A percentile compares a stretch with the other conserved stretches of the same genome.
phyloP scores from a whole-genome alignment of 495 filamentous ascomycete genomes.

The Aspergillus diversus region DNA sequence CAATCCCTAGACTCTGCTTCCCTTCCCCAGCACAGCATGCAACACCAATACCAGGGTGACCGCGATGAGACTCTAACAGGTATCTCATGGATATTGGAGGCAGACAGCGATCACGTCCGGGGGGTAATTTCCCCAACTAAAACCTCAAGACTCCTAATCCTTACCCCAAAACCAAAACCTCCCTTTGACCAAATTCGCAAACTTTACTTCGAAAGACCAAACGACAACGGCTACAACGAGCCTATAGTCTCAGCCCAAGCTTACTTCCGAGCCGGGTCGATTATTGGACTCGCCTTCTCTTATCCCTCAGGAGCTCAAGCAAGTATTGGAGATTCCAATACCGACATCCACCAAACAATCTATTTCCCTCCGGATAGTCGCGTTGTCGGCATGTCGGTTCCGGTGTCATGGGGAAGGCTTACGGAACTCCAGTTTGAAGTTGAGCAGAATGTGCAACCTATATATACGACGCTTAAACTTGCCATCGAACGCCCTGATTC shows the following conservation, averaged over 20 bases:
- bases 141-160: conserved; percentile 2
- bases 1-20: conserved; percentile 6
- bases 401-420: conserved; percentile 4
- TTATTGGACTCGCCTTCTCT: conserved; percentile 18
- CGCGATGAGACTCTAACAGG: conserved; percentile 19
- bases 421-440: conserved; percentile 15
- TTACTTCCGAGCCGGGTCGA: conserved; percentile 6
- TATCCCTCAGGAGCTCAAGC: conserved; percentile 17
- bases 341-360: conserved; percentile 2
- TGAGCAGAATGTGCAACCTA: conserved; percentile 9
- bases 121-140: conserved; percentile 15
- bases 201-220: conserved; percentile 19
- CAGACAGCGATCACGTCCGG: conserved; percentile 9
- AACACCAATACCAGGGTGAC: conserved; percentile 9
- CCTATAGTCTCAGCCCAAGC: conserved; percentile 13
- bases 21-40: conserved; percentile 8
- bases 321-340: conserved; percentile 11
- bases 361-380: conserved; percentile 11
- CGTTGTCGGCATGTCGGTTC: conserved; percentile 13
- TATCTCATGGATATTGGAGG: conserved; percentile 20
- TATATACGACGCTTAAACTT: conserved; percentile 7
- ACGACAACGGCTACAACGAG: conserved; percentile 4
- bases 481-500: neutral
- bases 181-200: conserved; percentile 21
- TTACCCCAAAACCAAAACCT: conserved; percentile 11